Evolutionary conservation across 129 eudicot genomes (phyloP).

Genomic region (Silybum marianum): DNA sequence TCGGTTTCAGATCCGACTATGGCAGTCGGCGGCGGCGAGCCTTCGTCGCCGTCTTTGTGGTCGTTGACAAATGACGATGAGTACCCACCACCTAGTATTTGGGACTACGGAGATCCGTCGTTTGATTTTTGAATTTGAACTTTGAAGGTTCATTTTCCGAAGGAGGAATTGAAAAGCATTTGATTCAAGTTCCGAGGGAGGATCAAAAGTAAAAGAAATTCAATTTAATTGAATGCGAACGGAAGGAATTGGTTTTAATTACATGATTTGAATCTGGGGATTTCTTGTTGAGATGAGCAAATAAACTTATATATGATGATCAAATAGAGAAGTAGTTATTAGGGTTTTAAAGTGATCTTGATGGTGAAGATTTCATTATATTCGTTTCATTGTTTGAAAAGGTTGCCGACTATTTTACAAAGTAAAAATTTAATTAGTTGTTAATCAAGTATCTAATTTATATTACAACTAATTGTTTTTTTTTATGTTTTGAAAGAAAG

Average conservation of each 20-base stretch:
- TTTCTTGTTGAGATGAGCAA: not conserved
- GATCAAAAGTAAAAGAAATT: not conserved
- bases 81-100: constrained; percentile 50
- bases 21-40: constrained; percentile 24
- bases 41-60: constrained; percentile 47
- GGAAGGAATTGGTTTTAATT: not conserved
- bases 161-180: not conserved
- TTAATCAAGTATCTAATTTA: not conserved
- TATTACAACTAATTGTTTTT: not conserved
- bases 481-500: not conserved
- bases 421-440: not conserved
- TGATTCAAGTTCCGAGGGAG: not conserved
- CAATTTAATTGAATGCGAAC: not conserved
- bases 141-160: not conserved
- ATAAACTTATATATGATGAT: not conserved
- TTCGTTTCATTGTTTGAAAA: constrained; percentile 31
- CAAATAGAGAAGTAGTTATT: constrained; percentile 12
- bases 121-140: constrained; percentile 46
- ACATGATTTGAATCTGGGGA: not conserved
- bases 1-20: constrained; percentile 49
- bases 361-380: constrained; percentile 24
- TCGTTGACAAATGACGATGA: constrained; percentile 49
- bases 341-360: constrained; percentile 20
- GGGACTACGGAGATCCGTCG: constrained; percentile 75
- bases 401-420: constrained; percentile 19